Evolutionary conservation across 73 alveolate species (phyloP).

Genomic region (Paramecium sonneborni): DNA sequence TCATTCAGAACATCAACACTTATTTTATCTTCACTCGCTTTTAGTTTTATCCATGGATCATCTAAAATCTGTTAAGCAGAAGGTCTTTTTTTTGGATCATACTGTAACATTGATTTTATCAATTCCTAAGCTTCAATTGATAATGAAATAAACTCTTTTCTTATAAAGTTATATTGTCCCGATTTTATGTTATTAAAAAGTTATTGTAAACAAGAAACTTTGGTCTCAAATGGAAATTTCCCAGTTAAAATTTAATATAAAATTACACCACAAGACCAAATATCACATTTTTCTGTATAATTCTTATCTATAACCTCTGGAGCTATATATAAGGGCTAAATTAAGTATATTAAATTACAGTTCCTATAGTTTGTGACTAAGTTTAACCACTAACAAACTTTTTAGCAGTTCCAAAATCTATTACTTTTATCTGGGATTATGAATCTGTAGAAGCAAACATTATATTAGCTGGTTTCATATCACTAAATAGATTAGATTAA

Average conservation of each 20-base stretch:
- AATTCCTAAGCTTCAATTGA: constrained; percentile 39
- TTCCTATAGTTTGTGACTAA: constrained; percentile 55
- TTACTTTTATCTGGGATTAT: constrained; percentile 76
- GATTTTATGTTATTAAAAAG: constrained; percentile 10
- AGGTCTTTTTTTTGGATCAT: constrained; percentile 53
- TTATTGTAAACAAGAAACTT: not conserved
- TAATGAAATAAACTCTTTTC: not conserved
- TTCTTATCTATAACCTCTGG: constrained; percentile 64
- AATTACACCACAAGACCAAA: constrained; percentile 64
- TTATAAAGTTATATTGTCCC: not conserved
- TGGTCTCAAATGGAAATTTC: constrained; percentile 54
- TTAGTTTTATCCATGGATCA: constrained; percentile 59
- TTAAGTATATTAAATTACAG: constrained; percentile 12
- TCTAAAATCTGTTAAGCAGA: constrained; percentile 31
- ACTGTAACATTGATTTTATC: constrained; percentile 23
- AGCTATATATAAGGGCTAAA: constrained; percentile 64
- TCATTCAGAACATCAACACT: constrained; percentile 1
- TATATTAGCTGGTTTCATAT: constrained; percentile 89
- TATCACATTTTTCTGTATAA: constrained; percentile 60
- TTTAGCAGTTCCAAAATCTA: constrained; percentile 91
- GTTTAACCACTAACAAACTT: constrained; percentile 20
- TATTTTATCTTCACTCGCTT: constrained; percentile 44
- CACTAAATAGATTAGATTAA: constrained; percentile 58
- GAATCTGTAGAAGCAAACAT: constrained; percentile 76
- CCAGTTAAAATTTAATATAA: constrained; percentile 58